Evolutionary conservation across 2,329 filamentous ascomycete species (phyloP).

Genomic region (Epichloe baconii): DNA sequence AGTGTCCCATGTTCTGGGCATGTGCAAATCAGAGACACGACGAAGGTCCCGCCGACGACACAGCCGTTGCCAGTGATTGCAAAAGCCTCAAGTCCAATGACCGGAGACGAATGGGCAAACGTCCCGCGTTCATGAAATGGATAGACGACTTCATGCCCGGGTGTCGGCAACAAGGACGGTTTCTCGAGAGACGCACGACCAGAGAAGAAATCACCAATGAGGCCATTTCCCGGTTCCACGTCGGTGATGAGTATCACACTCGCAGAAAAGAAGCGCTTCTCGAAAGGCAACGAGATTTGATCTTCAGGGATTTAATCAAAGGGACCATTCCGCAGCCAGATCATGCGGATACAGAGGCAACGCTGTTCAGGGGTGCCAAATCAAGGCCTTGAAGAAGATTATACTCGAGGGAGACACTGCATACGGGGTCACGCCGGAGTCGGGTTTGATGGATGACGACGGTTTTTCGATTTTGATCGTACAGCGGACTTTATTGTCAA

Average conservation of each 20-base stretch:
- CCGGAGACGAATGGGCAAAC: slow-evolving; percentile 37
- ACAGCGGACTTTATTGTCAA: slow-evolving; percentile 28
- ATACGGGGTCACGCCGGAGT: slow-evolving; percentile 21
- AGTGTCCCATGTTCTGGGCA: slow-evolving; percentile 45
- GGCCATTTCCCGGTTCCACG: slow-evolving; percentile 39
- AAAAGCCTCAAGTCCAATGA: slow-evolving; percentile 39
- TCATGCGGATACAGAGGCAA: slow-evolving; percentile 1
- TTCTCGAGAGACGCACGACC: slow-evolving; percentile 13
- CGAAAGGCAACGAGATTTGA: slow-evolving; percentile 25
- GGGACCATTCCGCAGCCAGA: slow-evolving; percentile 13
- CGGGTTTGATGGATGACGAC: slow-evolving; percentile 18
- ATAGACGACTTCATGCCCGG: slow-evolving; percentile 48
- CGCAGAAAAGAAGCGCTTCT: slow-evolving; percentile 28
- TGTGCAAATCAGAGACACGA: slow-evolving; percentile 9
- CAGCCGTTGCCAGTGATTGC: slow-evolving; percentile 13
- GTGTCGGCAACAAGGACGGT: slow-evolving; percentile 28
- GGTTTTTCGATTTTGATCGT: slow-evolving; percentile 30
- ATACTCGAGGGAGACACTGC: slow-evolving; percentile 30
- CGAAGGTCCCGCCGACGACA: slow-evolving; percentile 3
- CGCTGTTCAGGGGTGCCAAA: not conserved
- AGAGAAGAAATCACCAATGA: slow-evolving; percentile 36
- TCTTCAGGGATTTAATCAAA: slow-evolving; percentile 36
- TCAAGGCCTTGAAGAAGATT: slow-evolving; percentile 34
- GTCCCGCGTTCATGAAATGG: slow-evolving; percentile 48
- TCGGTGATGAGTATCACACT: slow-evolving; percentile 29